phyloP scores from a whole-genome alignment of 2,329 filamentous ascomycete genomes.

The Aspergillus flavus region DNA sequence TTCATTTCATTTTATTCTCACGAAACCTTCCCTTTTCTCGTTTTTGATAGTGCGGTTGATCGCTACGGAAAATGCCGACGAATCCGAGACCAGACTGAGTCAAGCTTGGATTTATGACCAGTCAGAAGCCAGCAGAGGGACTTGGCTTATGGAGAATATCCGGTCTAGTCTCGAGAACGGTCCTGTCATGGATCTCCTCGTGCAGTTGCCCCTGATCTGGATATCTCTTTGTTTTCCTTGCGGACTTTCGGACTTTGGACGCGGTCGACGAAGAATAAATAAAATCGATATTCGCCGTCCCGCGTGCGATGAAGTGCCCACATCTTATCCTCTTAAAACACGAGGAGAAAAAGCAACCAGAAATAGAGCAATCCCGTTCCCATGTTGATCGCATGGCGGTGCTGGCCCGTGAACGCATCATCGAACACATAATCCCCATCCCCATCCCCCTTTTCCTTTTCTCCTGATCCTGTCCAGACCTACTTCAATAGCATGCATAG shows the following conservation, averaged over 20 bases:
- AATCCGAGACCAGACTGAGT: background rate
- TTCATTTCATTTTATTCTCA: background rate
- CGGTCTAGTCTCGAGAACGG: background rate
- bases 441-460: background rate
- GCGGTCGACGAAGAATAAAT: background rate
- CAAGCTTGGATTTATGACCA: slow-evolving; percentile 2
- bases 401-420: background rate
- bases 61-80: slow-evolving; percentile 2
- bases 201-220: background rate
- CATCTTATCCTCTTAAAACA: background rate
- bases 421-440: too few species aligned
- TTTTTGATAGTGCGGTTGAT: background rate
- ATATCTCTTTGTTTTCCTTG: background rate
- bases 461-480: background rate
- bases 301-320: background rate
- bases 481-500: background rate
- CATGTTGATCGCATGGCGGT: background rate
- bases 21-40: background rate
- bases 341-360: background rate
- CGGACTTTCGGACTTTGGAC: too few species aligned
- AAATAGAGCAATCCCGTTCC: background rate
- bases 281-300: background rate
- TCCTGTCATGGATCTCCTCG: slow-evolving; percentile 2
- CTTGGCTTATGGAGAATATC: background rate
- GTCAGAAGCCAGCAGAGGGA: background rate